Evolutionary conservation across 129 eudicot genomes (phyloP).

Genomic region (Chrysanthemum makinoi): DNA sequence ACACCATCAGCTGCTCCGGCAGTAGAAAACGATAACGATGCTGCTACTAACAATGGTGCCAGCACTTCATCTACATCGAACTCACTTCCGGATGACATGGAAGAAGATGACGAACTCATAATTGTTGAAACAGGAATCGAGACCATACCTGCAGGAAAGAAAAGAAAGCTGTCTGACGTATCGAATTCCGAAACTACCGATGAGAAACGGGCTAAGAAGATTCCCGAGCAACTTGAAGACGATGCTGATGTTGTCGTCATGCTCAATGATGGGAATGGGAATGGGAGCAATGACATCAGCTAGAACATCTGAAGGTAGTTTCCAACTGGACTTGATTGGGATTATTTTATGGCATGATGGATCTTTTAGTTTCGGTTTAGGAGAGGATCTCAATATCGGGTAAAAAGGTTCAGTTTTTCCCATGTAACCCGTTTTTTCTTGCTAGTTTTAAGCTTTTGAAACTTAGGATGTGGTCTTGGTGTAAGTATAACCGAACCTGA

Average conservation of each 20-base stretch:
- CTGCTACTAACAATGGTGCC: conserved; percentile 52
- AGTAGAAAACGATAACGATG: conserved; percentile 33
- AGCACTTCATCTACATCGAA: conserved; percentile 52
- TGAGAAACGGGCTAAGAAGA: conserved; percentile 43
- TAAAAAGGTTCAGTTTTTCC: conserved; percentile 19
- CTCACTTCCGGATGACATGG: conserved; percentile 30
- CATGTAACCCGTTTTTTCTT: conserved; percentile 18
- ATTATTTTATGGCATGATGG: conserved; percentile 29
- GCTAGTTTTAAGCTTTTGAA: conserved; percentile 18
- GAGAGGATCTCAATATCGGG: conserved; percentile 13
- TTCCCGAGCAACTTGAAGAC: conserved; percentile 38
- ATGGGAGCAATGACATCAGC: conserved; percentile 28
- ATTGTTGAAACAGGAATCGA: conserved; percentile 37
- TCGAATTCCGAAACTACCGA: conserved; percentile 25
- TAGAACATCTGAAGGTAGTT: conserved; percentile 37
- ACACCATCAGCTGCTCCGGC: conserved; percentile 48
- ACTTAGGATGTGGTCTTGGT: conserved; percentile 32
- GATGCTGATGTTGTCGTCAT: conserved; percentile 43
- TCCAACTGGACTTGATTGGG: not conserved
- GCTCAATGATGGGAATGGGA: conserved; percentile 48
- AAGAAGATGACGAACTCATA: conserved; percentile 50
- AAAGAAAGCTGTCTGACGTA: conserved; percentile 65
- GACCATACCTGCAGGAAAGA: conserved; percentile 45
- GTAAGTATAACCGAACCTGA: conserved; percentile 25
- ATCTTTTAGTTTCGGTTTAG: conserved; percentile 24